Percentiles rank a stretch among this genome's conserved stretches.
Conservation (phyloP, 768 basidiomycete genomes). For the Leccinum uliginosum region DNA sequence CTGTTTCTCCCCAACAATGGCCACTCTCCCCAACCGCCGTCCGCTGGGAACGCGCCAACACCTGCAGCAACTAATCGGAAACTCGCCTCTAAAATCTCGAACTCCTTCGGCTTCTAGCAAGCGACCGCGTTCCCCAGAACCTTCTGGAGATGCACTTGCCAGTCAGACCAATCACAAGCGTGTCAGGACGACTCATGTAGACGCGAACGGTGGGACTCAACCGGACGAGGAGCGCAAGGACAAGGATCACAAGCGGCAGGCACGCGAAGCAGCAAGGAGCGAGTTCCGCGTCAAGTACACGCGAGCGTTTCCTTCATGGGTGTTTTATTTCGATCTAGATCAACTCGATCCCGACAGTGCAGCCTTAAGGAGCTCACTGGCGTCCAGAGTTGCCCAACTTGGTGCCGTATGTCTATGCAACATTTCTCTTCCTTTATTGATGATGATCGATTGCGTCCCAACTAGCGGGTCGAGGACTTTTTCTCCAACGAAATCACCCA, state of each 20-base stretch:
- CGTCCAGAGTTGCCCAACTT: conserved; percentile 56
- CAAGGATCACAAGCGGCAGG: conserved; percentile 44
- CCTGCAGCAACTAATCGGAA: conserved; percentile 32
- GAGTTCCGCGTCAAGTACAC: conserved; percentile 84
- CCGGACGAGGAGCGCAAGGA: conserved; percentile 40
- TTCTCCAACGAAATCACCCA: conserved; percentile 87
- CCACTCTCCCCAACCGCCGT: conserved; percentile 42
- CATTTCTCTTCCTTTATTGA: background rate
- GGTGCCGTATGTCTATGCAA: conserved; percentile 62
- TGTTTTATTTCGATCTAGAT: conserved; percentile 81
- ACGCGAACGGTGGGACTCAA: conserved; percentile 17
- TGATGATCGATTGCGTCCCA: conserved; percentile 1
- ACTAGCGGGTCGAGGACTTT: conserved; percentile 80
- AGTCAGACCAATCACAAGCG: conserved; percentile 39
- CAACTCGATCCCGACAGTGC: conserved; percentile 35
- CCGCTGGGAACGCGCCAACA: conserved; percentile 43
- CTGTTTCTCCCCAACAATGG: conserved; percentile 29
- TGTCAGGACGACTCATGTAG: conserved; percentile 32
- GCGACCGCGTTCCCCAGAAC: conserved; percentile 51
- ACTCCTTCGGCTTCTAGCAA: conserved; percentile 35
- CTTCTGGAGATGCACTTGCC: conserved; percentile 27
- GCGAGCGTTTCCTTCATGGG: conserved; percentile 77
- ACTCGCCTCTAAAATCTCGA: conserved; percentile 35
- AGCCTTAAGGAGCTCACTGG: conserved; percentile 39
- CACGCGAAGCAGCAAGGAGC: conserved; percentile 52